Conservation (phyloP, 179 eudicot species). For the Silene coronaria region DNA sequence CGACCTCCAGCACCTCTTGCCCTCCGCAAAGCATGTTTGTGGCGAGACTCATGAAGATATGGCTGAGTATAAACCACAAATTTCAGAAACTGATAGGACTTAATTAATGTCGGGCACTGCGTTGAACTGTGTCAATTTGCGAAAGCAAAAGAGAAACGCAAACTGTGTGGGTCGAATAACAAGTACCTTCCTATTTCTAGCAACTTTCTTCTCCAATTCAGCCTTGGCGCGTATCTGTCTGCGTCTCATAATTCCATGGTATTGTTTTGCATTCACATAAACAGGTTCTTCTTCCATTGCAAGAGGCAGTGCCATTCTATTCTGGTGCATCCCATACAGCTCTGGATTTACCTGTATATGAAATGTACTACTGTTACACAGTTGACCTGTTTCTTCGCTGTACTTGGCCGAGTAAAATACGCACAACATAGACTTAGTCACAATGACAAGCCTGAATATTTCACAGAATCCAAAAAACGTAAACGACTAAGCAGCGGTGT, state of each 20-base stretch:
- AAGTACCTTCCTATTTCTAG: conserved; percentile 31
- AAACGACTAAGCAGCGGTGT: not conserved
- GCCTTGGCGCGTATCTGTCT: conserved; percentile 40
- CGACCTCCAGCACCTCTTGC: conserved; percentile 38
- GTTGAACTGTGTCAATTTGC: too few species aligned
- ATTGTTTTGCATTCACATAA: conserved; percentile 39
- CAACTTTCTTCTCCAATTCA: conserved; percentile 32
- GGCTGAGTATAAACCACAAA: conserved; percentile 21
- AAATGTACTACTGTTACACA: too few species aligned
- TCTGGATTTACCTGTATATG: conserved; percentile 28
- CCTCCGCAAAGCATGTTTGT: conserved; percentile 37
- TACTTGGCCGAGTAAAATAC: too few species aligned
- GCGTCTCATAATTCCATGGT: conserved; percentile 40
- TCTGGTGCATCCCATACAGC: conserved; percentile 29
- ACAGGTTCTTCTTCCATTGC: conserved; percentile 39
- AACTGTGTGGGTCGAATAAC: not conserved
- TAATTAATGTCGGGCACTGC: too few species aligned
- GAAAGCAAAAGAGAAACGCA: too few species aligned
- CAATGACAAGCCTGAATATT: too few species aligned
- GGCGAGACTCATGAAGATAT: conserved; percentile 42
- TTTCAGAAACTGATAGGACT: not conserved
- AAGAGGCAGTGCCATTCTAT: conserved; percentile 34
- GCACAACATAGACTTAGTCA: too few species aligned
- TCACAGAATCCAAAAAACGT: too few species aligned
- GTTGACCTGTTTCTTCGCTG: too few species aligned